These are phyloP conservation scores for Lipomyces starkeyi DNA, from an alignment of 805 yeast genomes.

Conservation along the genomic window DNA sequence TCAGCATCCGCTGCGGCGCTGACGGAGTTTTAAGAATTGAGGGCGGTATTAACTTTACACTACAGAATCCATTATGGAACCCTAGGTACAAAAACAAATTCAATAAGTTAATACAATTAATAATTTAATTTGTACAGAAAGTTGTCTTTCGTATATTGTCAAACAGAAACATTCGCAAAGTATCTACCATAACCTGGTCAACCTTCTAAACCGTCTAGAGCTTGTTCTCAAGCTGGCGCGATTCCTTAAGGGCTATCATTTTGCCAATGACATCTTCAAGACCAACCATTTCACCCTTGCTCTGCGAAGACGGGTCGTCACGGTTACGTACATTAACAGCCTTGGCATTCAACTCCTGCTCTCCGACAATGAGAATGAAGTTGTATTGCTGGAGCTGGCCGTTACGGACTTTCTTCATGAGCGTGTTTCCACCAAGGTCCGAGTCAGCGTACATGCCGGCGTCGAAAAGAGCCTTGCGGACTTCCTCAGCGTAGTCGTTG, in stretches of 20 bases:
- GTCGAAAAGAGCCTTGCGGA: slow-evolving; percentile 62
- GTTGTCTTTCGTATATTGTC: background rate
- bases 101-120: no score
- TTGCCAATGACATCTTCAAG: slow-evolving; percentile 75
- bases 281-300: slow-evolving; percentile 78
- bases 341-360: slow-evolving; percentile 77
- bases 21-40: no score
- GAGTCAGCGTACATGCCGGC: slow-evolving; percentile 90
- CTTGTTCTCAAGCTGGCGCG: slow-evolving; percentile 65
- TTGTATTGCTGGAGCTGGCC: slow-evolving; percentile 95
- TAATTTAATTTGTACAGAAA: no score
- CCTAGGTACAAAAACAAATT: no score
- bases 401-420: slow-evolving; percentile 96
- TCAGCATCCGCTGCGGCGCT: no score
- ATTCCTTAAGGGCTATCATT: slow-evolving; percentile 68
- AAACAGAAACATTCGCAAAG: background rate
- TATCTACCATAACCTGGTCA: background rate
- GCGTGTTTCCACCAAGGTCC: slow-evolving; percentile 92
- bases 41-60: no score
- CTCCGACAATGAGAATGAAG: slow-evolving; percentile 97
- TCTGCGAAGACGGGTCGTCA: slow-evolving; percentile 84
- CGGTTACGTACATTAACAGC: slow-evolving; percentile 96
- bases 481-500: slow-evolving; percentile 85
- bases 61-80: no score
- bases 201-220: slow-evolving; percentile 7